A percentile compares a stretch with the other conserved stretches of the same genome.
Evolutionary conservation across 2,329 filamentous ascomycete species (phyloP).

Genomic region (Aspergillus quadricinctus): DNA sequence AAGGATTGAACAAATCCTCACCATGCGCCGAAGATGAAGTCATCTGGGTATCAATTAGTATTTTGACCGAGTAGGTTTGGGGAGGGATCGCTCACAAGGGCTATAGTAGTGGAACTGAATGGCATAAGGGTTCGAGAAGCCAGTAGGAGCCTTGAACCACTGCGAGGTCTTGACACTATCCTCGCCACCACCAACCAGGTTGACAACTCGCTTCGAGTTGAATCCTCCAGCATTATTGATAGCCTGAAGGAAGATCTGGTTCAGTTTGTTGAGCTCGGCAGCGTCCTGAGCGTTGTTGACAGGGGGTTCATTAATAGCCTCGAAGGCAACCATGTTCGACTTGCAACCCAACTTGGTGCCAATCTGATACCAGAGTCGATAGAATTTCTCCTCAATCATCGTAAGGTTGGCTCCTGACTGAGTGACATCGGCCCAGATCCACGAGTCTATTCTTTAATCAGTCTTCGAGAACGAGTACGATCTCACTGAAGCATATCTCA

Average conservation of each 20-base stretch:
- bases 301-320: constrained; percentile 58
- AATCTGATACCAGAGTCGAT: constrained; percentile 56
- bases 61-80: not conserved
- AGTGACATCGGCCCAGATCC: constrained; percentile 55
- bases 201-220: constrained; percentile 54
- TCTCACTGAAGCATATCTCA: constrained; percentile 1
- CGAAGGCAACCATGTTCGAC: constrained; percentile 51
- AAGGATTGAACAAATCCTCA: constrained; percentile 2
- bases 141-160: constrained; percentile 49
- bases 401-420: constrained; percentile 44
- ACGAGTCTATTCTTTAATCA: constrained; percentile 40
- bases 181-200: constrained; percentile 50
- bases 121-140: constrained; percentile 54
- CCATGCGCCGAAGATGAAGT: constrained; percentile 29
- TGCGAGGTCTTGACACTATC: constrained; percentile 51
- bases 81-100: constrained; percentile 26
- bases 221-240: constrained; percentile 53
- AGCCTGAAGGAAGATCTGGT: constrained; percentile 53
- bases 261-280: constrained; percentile 51
- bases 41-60: constrained; percentile 15
- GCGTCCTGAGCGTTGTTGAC: constrained; percentile 50
- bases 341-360: constrained; percentile 53
- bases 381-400: constrained; percentile 54
- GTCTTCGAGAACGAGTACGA: not conserved
- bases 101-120: constrained; percentile 61